Evolutionary conservation across 179 eudicot species (phyloP).

Genomic region (Sideroxylon spinosum): DNA sequence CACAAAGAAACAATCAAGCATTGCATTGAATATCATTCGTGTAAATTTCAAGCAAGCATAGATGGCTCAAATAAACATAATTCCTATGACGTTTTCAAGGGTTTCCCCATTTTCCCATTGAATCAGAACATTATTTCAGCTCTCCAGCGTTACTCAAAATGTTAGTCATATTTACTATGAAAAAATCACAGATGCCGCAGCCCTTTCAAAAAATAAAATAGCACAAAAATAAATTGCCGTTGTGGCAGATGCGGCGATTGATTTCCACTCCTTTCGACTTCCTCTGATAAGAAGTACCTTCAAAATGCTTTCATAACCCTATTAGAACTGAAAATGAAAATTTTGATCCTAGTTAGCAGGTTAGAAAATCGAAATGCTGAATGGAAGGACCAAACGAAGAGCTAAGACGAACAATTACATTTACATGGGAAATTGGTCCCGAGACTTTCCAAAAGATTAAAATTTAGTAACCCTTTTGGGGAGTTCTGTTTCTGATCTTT

Average conservation of each 20-base stretch:
- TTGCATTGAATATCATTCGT: slow-evolving; percentile 6
- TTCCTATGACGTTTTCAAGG: neutral
- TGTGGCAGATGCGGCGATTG: slow-evolving; percentile 10
- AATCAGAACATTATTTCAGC: slow-evolving; percentile 12
- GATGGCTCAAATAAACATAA: neutral
- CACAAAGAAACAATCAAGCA: slow-evolving; percentile 9
- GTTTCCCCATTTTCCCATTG: neutral
- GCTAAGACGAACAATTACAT: neutral
- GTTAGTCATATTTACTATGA: slow-evolving; percentile 4
- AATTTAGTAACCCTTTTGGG: slow-evolving; percentile 45
- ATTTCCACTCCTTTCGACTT: neutral
- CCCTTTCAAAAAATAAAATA: slow-evolving; percentile 5
- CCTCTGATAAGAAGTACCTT: slow-evolving; percentile 10
- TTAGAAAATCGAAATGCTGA: neutral
- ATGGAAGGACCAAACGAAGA: neutral
- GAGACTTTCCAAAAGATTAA: neutral
- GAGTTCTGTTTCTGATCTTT: slow-evolving; percentile 35
- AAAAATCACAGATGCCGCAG: slow-evolving; percentile 14
- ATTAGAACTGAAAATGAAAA: slow-evolving; percentile 3
- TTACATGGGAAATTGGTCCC: neutral
- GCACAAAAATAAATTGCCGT: neutral
- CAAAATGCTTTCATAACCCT: slow-evolving; percentile 25
- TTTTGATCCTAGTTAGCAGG: neutral
- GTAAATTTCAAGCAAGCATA: slow-evolving; percentile 4
- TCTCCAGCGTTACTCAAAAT: slow-evolving; percentile 13